Percentiles rank a stretch among this genome's conserved stretches.
Conservation (phyloP, 2,329 filamentous ascomycete genomes). For the Arthrobotrys megalospora region DNA sequence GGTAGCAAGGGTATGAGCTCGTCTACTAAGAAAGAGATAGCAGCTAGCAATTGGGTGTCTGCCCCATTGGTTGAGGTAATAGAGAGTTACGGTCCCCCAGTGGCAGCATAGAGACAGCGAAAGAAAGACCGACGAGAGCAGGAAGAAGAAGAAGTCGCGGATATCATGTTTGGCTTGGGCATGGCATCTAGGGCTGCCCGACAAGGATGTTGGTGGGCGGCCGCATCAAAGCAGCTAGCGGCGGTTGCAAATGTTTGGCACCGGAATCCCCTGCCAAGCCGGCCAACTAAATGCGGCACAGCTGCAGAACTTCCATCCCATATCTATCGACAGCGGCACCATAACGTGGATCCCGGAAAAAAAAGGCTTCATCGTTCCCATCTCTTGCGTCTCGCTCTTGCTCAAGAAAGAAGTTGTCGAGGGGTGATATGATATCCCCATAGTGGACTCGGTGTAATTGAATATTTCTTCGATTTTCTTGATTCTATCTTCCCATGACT, state of each 20-base stretch:
- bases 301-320: conserved; percentile 22
- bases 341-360: conserved; percentile 21
- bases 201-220: conserved; percentile 47
- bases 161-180: conserved; percentile 31
- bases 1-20: conserved; percentile 25
- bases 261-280: conserved; percentile 55
- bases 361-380: conserved; percentile 5
- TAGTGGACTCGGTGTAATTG: conserved; percentile 56
- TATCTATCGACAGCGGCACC: conserved; percentile 19
- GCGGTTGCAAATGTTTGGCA: conserved; percentile 23
- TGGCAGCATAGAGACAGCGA: conserved; percentile 21
- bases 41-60: background rate
- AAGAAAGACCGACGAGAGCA: conserved; percentile 22
- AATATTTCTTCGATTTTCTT: conserved; percentile 61
- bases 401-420: conserved; percentile 47
- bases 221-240: conserved; percentile 44
- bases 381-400: conserved; percentile 44
- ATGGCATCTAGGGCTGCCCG: conserved; percentile 31
- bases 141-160: conserved; percentile 20
- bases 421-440: conserved; percentile 44
- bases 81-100: conserved; percentile 26
- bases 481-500: conserved; percentile 62
- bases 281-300: conserved; percentile 37
- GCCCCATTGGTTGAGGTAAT: background rate
- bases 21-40: conserved; percentile 16